These are phyloP conservation scores for Sphagnum tenellum DNA, from an alignment of 225 moss, liverwort and hornwort species.

Conservation along the genomic window DNA sequence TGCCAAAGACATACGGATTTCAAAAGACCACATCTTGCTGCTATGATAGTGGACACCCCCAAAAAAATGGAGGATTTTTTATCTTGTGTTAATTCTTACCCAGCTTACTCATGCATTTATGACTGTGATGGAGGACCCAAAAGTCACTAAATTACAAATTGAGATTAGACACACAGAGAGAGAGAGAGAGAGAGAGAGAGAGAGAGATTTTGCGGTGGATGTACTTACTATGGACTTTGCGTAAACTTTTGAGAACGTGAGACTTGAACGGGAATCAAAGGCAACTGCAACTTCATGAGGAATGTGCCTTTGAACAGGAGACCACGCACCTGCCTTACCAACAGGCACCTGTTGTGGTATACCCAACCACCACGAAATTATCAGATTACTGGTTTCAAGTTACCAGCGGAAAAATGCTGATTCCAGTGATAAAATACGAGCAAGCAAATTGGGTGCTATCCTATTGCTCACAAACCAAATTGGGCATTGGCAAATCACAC, in stretches of 20 bases:
- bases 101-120: no score
- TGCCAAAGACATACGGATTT: neutral
- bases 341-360: slow-evolving; percentile 49
- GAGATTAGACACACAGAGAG: slow-evolving; percentile 1
- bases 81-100: no score
- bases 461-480: no score
- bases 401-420: neutral
- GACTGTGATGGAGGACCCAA: neutral
- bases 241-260: slow-evolving; percentile 43
- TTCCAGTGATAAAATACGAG: neutral
- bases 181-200: neutral
- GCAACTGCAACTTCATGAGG: slow-evolving; percentile 60
- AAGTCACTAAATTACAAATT: slow-evolving; percentile 1
- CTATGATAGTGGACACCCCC: no score
- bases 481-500: no score
- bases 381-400: no score
- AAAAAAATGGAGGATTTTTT: no score
- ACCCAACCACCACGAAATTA: no score
- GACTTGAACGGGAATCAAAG: slow-evolving; percentile 36
- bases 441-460: no score
- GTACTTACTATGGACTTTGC: slow-evolving; percentile 67
- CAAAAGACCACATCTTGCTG: neutral
- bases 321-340: slow-evolving; percentile 59
- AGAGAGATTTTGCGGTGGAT: neutral
- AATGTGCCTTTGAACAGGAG: slow-evolving; percentile 46